These are phyloP conservation scores for Fusarium sp. DNA, from an alignment of 2,329 filamentous ascomycete genomes.

Conservation along the genomic window DNA sequence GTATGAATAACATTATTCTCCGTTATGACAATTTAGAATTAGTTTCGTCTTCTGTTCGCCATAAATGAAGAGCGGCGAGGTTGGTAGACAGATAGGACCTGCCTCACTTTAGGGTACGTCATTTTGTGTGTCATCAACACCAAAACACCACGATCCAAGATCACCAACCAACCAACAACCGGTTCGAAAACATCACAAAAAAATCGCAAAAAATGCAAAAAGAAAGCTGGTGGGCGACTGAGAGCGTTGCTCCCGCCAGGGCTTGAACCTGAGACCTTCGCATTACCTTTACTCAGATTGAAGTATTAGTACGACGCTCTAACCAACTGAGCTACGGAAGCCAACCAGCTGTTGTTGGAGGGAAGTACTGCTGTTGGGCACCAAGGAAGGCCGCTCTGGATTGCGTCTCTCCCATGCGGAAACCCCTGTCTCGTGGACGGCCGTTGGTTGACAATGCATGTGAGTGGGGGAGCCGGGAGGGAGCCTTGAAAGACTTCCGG, in stretches of 20 bases:
- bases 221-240: conserved; percentile 26
- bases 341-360: conserved; percentile 30
- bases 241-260: conserved; percentile 43
- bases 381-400: neutral
- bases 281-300: conserved; percentile 37
- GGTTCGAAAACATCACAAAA: neutral
- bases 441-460: conserved; percentile 9
- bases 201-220: conserved; percentile 11
- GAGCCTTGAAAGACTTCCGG: conserved; percentile 12
- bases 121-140: neutral
- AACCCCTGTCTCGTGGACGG: neutral
- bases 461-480: conserved; percentile 14
- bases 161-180: neutral
- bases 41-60: no score
- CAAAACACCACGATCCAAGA: neutral
- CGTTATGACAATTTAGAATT: no score
- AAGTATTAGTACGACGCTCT: conserved; percentile 48
- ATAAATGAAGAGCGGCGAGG: no score
- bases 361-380: fast-evolving
- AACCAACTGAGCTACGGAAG: conserved; percentile 48
- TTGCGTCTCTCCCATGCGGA: neutral
- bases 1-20: no score
- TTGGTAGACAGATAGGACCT: neutral
- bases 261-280: conserved; percentile 47
- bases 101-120: neutral